Evolutionary conservation across 225 moss, liverwort and hornwort genomes (phyloP), one percentile per base, ranked within the genome.

Genomic region (Sphagnum tenellum): DNA sequence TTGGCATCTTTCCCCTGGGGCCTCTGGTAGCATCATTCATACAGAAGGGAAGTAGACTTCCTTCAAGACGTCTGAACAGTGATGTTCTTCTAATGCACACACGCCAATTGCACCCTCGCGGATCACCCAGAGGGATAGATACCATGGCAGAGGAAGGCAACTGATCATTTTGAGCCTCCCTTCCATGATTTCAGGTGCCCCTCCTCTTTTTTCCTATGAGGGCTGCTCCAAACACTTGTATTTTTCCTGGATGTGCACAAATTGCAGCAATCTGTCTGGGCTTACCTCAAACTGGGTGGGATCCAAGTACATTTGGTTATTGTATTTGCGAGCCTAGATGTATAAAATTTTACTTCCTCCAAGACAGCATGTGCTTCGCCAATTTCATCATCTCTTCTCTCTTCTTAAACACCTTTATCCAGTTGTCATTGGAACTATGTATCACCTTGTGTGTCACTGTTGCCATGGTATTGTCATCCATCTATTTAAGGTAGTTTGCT

Each of bases 101-200:
- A 29, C 47, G 77, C 49, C 77, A 78, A 59, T 57, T 78, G 5
- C 70, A 55, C n/a, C 67, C 77, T 56, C 73, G 77, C 47, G 73
- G 77, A 57, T 78, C 77, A 57, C 77, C 77, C 10, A 70, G 73
- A 47, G 70, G 73, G 64, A 73, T 73, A 45, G 77, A 78, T 54
- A 63, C 47, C 50, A 63, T 63, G 14, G 49, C 61, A 9, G 0
- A 56, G 55, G 73, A 73, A n/a, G 64, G 67, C 11, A 54, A 73
- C 44, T 73, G 60, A 57, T 9, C 46, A 29, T 29, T 29, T 29
- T 29, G 29, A 29, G 29, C 29, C 29, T 29, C 8, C 8, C 2
- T 7, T 46, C 44, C 3, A 5, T 5, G 4, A 9, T 59, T 64
- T 45, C n/a, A 51, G 46, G 8, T 50, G 56, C 62, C 69, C 3